Conservation (phyloP, 2,329 filamentous ascomycete species). For the Daldinia eschscholtzii region DNA sequence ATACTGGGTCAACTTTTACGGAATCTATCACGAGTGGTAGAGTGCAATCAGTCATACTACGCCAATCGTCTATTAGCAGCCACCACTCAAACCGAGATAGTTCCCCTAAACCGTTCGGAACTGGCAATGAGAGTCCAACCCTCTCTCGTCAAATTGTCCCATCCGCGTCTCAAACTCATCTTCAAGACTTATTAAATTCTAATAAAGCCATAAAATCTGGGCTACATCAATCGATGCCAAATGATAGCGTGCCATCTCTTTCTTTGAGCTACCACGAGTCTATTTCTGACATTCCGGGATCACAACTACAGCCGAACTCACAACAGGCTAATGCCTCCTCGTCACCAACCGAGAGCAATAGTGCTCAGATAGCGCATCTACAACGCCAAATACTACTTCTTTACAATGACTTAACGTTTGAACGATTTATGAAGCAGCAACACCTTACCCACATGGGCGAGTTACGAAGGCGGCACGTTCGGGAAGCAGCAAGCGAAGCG, state of each 20-base stretch:
- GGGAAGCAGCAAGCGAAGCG: slow-evolving; percentile 82
- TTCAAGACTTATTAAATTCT: slow-evolving; percentile 71
- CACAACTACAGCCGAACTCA: slow-evolving; percentile 49
- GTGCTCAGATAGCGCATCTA: slow-evolving; percentile 62
- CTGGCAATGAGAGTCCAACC: slow-evolving; percentile 71
- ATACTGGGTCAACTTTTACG: slow-evolving; percentile 65
- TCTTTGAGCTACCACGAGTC: slow-evolving; percentile 65
- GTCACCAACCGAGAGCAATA: slow-evolving; percentile 42
- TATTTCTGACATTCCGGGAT: slow-evolving; percentile 55
- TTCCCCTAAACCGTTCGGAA: slow-evolving; percentile 56
- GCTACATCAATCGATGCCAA: slow-evolving; percentile 66
- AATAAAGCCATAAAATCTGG: slow-evolving; percentile 70
- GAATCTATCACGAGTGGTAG: slow-evolving; percentile 58
- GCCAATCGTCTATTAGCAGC: slow-evolving; percentile 65
- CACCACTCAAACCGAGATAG: slow-evolving; percentile 64
- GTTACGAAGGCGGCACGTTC: slow-evolving; percentile 78
- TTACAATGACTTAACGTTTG: slow-evolving; percentile 85
- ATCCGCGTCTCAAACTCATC: slow-evolving; percentile 66
- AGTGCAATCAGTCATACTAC: slow-evolving; percentile 55
- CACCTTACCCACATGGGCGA: slow-evolving; percentile 86
- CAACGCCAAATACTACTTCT: slow-evolving; percentile 81
- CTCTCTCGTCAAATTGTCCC: slow-evolving; percentile 64
- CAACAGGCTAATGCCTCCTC: slow-evolving; percentile 48
- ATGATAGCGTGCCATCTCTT: slow-evolving; percentile 70
- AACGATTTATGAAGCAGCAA: slow-evolving; percentile 85